Conservation (phyloP, 176 grass and related monocot species). For the Tillandsia fasciculata region DNA sequence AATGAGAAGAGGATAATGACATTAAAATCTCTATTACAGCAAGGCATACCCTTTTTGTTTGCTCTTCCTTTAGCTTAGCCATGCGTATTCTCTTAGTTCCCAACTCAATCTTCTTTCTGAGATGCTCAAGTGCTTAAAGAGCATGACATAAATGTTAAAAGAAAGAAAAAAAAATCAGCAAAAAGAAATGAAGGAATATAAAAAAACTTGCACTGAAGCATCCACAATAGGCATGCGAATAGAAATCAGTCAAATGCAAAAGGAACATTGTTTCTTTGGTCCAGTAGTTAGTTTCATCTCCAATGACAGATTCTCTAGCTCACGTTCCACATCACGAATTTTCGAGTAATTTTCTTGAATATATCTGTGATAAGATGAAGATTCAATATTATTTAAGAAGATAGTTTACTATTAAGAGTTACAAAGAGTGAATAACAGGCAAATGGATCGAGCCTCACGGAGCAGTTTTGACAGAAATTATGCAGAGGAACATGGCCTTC, state of each 20-base stretch:
- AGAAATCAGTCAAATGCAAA: neutral
- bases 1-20: constrained; percentile 12
- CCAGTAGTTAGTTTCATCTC: constrained; percentile 93
- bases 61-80: constrained; percentile 78
- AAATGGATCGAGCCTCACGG: neutral
- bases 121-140: constrained; percentile 66
- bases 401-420: too few relatives aligned
- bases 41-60: constrained; percentile 65
- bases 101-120: constrained; percentile 83
- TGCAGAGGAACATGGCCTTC: neutral
- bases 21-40: neutral
- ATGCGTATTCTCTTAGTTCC: constrained; percentile 75
- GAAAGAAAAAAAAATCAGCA: constrained; percentile 5
- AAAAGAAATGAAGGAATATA: neutral
- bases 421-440: neutral
- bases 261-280: constrained; percentile 84
- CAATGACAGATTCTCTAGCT: constrained; percentile 67
- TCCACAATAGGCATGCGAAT: neutral
- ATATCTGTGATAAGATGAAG: constrained; percentile 41
- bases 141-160: neutral
- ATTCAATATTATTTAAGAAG: neutral
- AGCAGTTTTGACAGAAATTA: neutral
- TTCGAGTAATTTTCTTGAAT: constrained; percentile 97
- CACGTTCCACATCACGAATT: constrained; percentile 90
- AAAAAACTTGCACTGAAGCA: neutral